Percentiles rank a stretch among this genome's conserved stretches.
phyloP scores from a whole-genome alignment of 75 land plant species.

The Larix kaempferi region DNA sequence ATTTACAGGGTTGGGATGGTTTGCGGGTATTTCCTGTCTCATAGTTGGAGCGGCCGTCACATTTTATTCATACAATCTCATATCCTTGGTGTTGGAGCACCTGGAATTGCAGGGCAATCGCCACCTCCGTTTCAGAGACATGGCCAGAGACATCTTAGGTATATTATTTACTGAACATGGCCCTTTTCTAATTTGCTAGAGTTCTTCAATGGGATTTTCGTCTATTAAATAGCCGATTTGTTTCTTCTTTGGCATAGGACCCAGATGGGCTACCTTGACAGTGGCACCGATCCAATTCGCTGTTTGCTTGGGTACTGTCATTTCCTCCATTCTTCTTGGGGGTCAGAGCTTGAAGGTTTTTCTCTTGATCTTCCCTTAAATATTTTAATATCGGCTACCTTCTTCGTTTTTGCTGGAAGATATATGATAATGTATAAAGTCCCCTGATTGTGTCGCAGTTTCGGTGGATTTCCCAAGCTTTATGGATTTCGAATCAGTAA shows the following conservation, averaged over 20 bases:
- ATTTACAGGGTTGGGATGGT: slow-evolving; percentile 67
- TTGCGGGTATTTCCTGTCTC: slow-evolving; percentile 38
- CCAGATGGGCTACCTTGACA: slow-evolving; percentile 58
- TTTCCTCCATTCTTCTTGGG: slow-evolving; percentile 57
- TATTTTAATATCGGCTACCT: background rate
- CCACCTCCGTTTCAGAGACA: slow-evolving; percentile 64
- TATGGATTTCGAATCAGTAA: background rate
- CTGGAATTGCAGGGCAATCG: slow-evolving; percentile 46
- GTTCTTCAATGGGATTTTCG: background rate
- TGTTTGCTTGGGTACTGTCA: slow-evolving; percentile 24
- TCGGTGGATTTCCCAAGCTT: too few relatives aligned
- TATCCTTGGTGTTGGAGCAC: slow-evolving; percentile 68
- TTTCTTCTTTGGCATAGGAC: slow-evolving; percentile 32
- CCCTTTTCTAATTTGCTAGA: background rate
- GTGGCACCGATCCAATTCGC: slow-evolving; percentile 60
- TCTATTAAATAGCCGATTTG: too few relatives aligned
- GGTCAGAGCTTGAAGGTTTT: slow-evolving; percentile 83
- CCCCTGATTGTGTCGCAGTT: background rate
- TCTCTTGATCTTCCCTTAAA: too few relatives aligned
- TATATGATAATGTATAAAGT: background rate
- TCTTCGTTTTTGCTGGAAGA: background rate
- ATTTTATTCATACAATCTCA: slow-evolving; percentile 67
- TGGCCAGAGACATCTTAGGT: slow-evolving; percentile 67
- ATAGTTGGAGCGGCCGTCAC: slow-evolving; percentile 51
- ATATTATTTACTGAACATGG: background rate